phyloP scores from a whole-genome alignment of 2,329 filamentous ascomycete genomes.

The Aspergillus costaricaensis region DNA sequence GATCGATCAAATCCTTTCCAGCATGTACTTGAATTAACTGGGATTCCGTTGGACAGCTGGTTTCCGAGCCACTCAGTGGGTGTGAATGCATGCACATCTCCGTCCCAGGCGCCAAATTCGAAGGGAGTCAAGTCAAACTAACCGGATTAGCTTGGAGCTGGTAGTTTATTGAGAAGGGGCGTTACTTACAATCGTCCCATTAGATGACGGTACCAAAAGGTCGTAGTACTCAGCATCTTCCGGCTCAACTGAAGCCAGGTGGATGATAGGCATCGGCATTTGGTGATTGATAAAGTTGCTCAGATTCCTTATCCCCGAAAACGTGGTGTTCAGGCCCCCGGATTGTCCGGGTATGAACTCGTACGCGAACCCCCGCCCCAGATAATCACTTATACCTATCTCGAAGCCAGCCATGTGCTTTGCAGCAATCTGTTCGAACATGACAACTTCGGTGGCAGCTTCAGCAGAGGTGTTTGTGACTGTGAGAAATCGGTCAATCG shows the following conservation, averaged over 20 bases:
- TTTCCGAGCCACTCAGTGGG: not conserved
- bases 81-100: not conserved
- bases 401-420: not conserved
- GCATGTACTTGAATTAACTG: not conserved
- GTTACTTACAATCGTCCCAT: not conserved
- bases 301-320: not conserved
- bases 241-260: not conserved
- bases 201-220: not conserved
- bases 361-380: not conserved
- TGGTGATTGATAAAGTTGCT: not conserved
- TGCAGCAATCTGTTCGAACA: not conserved
- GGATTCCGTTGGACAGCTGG: not conserved
- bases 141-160: not conserved
- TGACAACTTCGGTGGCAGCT: not conserved
- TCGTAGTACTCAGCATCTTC: not conserved
- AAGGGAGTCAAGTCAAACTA: not conserved
- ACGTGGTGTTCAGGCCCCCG: not conserved
- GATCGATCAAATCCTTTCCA: not conserved
- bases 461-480: not conserved
- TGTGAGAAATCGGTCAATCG: not conserved
- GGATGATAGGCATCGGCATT: not conserved
- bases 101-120: not conserved
- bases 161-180: too few relatives aligned
- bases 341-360: not conserved
- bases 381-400: not conserved